A percentile compares a stretch with the other conserved stretches of the same genome.
Conservation (phyloP, 345 rosid genomes). For the Chamaenerion angustifolium region DNA sequence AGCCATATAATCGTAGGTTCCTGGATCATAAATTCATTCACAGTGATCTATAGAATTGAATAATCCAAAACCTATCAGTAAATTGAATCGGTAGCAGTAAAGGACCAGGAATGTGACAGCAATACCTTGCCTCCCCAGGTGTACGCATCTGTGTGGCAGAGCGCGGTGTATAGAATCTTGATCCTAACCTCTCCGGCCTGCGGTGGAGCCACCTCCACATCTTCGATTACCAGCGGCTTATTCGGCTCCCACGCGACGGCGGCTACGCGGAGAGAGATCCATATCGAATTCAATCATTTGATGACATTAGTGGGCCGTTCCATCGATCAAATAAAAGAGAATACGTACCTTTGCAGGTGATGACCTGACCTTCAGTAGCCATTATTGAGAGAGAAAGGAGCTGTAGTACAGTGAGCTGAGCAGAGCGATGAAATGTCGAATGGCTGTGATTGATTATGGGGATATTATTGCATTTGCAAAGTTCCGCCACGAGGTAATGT, state of each 20-base stretch:
- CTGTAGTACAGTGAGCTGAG: too few relatives aligned
- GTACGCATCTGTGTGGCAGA: constrained; percentile 96
- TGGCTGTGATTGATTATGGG: too few relatives aligned
- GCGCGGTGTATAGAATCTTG: constrained; percentile 78
- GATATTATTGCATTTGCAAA: too few relatives aligned
- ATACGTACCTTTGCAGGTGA: constrained; percentile 80
- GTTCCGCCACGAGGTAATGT: too few relatives aligned
- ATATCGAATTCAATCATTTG: constrained; percentile 8
- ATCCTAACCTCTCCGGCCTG: constrained; percentile 95
- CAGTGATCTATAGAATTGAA: neutral
- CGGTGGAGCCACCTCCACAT: constrained; percentile 88
- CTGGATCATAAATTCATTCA: too few relatives aligned
- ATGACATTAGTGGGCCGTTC: neutral
- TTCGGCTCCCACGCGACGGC: constrained; percentile 97
- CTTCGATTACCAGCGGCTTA: constrained; percentile 75
- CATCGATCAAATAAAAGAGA: constrained; percentile 2
- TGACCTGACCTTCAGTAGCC: constrained; percentile 68
- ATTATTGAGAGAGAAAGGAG: neutral
- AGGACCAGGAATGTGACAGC: neutral
- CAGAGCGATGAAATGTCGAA: too few relatives aligned
- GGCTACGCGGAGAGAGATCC: constrained; percentile 23
- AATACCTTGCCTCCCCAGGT: constrained; percentile 98
- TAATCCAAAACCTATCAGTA: neutral
- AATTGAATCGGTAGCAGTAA: constrained; percentile 6
- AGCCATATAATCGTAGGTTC: too few relatives aligned